Evolutionary conservation across 116 monocot species (phyloP), one percentile per base, ranked within the genome.

Genomic region (Papilionanthe hybrid): DNA sequence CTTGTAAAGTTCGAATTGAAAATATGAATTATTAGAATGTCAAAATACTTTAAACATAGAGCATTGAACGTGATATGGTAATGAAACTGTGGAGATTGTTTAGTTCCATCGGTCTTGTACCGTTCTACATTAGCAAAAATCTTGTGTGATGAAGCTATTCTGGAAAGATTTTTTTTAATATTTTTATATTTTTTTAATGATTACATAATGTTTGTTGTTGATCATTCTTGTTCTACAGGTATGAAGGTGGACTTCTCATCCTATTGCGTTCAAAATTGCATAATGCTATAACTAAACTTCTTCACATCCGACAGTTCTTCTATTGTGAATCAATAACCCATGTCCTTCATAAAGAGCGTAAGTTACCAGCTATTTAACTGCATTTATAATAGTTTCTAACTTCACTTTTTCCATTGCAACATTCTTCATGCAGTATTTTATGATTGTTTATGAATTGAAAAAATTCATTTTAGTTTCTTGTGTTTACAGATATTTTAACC

Each of bases 171-270:
- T 32, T 32, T 32, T 32, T 32, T 32, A 32, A 32, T 32, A 32
- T 45, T 45, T 45, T 45, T 45, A 15, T 15, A 15, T 53, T 23
- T 22, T 25, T 60, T 23, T 60, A 60, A 60, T 60, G 23, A 8
- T 60, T 60, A 22, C 23, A 60, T 7, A 60, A 60, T 60, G 22
- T 8, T 60, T 9, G 22, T 23, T 60, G 9, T 57, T 5, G n/a
- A 57, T 60, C 60, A 8, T 60, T 60, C 25, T 60, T 69, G 17
- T 69, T 37, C 5, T 29, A 30, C 83, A 94, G 96, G 84, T 82
- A 92, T 80, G 96, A 96, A 84, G 94, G 90, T 79, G 96, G 97
- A 47, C 79, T 97, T 28, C 7, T 91, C 53, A 76, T 45, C 73
- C 81, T 97, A 78, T 55, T 92, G 83, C 30, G 19, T 30, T 88